A percentile compares a stretch with the other conserved stretches of the same genome.
Evolutionary conservation across 805 yeast genomes (phyloP).

Genomic region (Candida saitoana): DNA sequence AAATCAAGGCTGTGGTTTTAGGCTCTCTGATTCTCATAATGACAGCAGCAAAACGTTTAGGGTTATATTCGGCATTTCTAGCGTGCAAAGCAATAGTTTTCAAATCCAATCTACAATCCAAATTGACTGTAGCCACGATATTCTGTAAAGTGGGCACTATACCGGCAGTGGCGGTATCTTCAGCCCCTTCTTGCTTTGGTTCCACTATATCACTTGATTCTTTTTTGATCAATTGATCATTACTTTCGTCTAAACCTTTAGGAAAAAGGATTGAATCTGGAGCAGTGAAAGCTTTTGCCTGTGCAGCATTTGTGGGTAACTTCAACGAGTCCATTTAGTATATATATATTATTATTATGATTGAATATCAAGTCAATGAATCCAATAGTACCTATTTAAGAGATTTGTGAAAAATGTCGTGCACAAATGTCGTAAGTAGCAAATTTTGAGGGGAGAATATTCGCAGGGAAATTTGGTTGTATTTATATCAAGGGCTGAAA

Average conservation of each 20-base stretch:
- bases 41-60: slow-evolving; percentile 98
- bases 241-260: slow-evolving; percentile 37
- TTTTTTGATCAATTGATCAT: slow-evolving; percentile 11
- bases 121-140: slow-evolving; percentile 95
- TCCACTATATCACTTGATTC: slow-evolving; percentile 23
- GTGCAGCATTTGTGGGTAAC: slow-evolving; percentile 73
- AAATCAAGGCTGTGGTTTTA: slow-evolving; percentile 93
- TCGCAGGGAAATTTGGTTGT: slow-evolving; percentile 11
- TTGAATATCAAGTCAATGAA: slow-evolving; percentile 39
- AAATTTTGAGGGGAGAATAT: neutral
- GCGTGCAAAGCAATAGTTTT: slow-evolving; percentile 98
- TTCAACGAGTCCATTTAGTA: slow-evolving; percentile 62
- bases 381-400: slow-evolving; percentile 21
- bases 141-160: slow-evolving; percentile 94
- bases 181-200: slow-evolving; percentile 41
- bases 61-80: slow-evolving; percentile 98
- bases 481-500: slow-evolving; percentile 14
- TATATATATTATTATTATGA: no score
- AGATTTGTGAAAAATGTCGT: slow-evolving; percentile 6
- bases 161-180: slow-evolving; percentile 81
- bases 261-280: slow-evolving; percentile 63
- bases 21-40: slow-evolving; percentile 99
- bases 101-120: slow-evolving; percentile 92
- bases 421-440: slow-evolving; percentile 5
- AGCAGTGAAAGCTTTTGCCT: slow-evolving; percentile 69